Evolutionary conservation across 805 yeast species (phyloP).

Genomic region (Hanseniaspora clermontiae): DNA sequence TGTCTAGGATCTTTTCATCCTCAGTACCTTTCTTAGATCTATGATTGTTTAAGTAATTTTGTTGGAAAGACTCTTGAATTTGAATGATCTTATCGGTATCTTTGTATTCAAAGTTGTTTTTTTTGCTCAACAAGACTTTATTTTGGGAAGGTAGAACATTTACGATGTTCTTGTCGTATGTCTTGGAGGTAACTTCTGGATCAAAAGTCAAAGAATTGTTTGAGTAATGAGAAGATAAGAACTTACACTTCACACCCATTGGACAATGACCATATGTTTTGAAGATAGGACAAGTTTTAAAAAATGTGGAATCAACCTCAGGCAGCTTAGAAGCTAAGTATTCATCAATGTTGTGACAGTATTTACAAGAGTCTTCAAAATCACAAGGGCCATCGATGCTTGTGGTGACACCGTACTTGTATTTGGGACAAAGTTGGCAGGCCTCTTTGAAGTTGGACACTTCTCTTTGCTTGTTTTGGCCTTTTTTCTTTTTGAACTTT

Average conservation of each 20-base stretch:
- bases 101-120: slow-evolving; percentile 39
- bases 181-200: slow-evolving; percentile 29
- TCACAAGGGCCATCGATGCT: slow-evolving; percentile 46
- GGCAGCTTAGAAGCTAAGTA: slow-evolving; percentile 55
- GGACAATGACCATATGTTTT: slow-evolving; percentile 80
- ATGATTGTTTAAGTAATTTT: slow-evolving; percentile 26
- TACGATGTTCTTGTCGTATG: slow-evolving; percentile 40
- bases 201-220: slow-evolving; percentile 31
- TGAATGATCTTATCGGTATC: slow-evolving; percentile 46
- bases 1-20: slow-evolving; percentile 18
- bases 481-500: slow-evolving; percentile 39
- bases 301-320: slow-evolving; percentile 50
- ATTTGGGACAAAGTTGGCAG: slow-evolving; percentile 50
- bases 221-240: slow-evolving; percentile 62
- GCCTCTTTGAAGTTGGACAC: slow-evolving; percentile 54
- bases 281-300: slow-evolving; percentile 61
- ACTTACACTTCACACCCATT: slow-evolving; percentile 82
- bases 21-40: slow-evolving; percentile 23
- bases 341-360: slow-evolving; percentile 56
- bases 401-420: slow-evolving; percentile 20
- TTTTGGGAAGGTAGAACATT: slow-evolving; percentile 43
- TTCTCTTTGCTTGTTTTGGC: slow-evolving; percentile 77
- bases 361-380: slow-evolving; percentile 65
- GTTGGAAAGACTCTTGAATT: slow-evolving; percentile 49
- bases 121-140: slow-evolving; percentile 35